Evolutionary conservation across 108 stramenopile species (phyloP).

Genomic region (Conticribra weissflogii): DNA sequence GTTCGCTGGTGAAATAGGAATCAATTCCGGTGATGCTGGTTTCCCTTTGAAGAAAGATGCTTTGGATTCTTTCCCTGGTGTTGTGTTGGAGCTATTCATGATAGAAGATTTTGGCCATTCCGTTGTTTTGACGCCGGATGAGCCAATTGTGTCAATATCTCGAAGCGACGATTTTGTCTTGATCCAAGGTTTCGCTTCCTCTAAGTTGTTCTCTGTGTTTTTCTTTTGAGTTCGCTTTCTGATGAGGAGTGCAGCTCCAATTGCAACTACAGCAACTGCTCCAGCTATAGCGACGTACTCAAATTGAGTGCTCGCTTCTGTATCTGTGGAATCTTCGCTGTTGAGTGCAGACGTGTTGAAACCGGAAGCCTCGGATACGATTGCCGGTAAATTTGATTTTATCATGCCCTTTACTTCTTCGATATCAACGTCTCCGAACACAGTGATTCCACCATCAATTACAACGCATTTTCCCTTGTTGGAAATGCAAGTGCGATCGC

Average conservation of each 20-base stretch:
- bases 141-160: too few species aligned
- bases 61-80: background rate
- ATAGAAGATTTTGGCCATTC: conserved; percentile 1
- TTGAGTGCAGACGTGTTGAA: background rate
- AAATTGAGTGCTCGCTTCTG: background rate
- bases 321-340: conserved; percentile 3
- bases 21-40: background rate
- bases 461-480: conserved; percentile 7
- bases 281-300: conserved; percentile 17
- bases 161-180: background rate
- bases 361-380: background rate
- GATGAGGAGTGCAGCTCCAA: conserved; percentile 10
- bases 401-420: conserved; percentile 12
- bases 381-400: conserved; percentile 3
- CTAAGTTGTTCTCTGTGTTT: background rate
- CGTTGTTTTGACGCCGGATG: background rate
- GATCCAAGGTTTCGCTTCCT: background rate
- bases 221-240: background rate
- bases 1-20: background rate
- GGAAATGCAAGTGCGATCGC: conserved; percentile 9
- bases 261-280: conserved; percentile 5
- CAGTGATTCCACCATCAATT: conserved; percentile 18
- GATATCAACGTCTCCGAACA: conserved; percentile 13
- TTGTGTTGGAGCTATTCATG: conserved; percentile 2
- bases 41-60: conserved; percentile 6